These are phyloP conservation scores for Aspergillus coremiiformis DNA, from an alignment of 495 filamentous ascomycete species.

Conservation along the genomic window DNA sequence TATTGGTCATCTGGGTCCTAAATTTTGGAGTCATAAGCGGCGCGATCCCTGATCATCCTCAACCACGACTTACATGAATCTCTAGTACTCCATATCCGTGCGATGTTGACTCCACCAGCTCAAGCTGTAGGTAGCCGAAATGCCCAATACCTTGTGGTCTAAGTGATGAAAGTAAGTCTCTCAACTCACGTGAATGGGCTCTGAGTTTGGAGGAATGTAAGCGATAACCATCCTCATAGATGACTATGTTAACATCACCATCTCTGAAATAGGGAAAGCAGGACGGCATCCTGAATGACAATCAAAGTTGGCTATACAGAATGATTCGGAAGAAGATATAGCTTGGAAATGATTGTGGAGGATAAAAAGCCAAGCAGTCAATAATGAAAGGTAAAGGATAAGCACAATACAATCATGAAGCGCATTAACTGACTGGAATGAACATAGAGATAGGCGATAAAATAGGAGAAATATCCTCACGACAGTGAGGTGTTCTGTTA, in stretches of 20 bases:
- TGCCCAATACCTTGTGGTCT: not conserved
- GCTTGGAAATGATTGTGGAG: not conserved
- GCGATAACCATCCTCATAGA: conserved; percentile 25
- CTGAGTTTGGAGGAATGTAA: conserved; percentile 25
- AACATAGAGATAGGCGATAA: not conserved
- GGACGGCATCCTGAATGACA: conserved; percentile 1
- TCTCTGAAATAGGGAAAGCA: conserved; percentile 26
- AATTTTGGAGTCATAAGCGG: no score
- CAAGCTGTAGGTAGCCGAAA: not conserved
- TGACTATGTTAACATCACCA: conserved; percentile 30
- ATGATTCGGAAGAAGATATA: not conserved
- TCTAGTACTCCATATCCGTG: conserved; percentile 11
- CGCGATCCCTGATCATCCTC: not conserved
- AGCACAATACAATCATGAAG: not conserved
- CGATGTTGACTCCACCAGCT: conserved; percentile 2
- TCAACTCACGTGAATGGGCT: conserved; percentile 1
- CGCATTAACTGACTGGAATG: not conserved
- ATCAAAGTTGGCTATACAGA: not conserved
- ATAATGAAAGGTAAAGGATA: not conserved
- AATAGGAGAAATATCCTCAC: not conserved
- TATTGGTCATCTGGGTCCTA: not conserved
- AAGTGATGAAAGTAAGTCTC: not conserved
- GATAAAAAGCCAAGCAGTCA: not conserved
- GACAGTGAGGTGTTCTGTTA: not conserved
- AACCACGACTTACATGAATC: conserved; percentile 2